Evolutionary conservation across 2,329 filamentous ascomycete species (phyloP), one percentile per base, ranked within the genome.

Genomic region (Fusarium sp.): DNA sequence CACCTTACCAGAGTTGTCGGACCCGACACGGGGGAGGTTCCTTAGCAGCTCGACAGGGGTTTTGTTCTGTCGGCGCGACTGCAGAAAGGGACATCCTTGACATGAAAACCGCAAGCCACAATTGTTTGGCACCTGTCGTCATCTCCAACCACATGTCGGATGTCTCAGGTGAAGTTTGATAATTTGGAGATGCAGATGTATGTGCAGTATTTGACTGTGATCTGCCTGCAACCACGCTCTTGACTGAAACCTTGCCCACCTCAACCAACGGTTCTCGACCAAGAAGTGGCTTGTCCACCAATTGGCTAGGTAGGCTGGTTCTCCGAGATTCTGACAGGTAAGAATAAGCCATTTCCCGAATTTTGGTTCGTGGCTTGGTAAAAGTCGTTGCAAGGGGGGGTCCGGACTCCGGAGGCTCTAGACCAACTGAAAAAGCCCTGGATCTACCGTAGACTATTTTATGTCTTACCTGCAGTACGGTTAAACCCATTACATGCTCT

Each of bases 91-190:
- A 61, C 48, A 52, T 20, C 30, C 44, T 40, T 51, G 41, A 53
- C 51, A 44, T 52, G n/a, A 55, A 37, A 37, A 37, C 41, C 22
- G 51, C 46, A 63, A 57, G 48, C 24, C 46, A 54, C 47, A 42
- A 22, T 46, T 52, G 30, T 49, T 49, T 69, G 61, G 57, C 49
- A 48, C 42, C 51, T 69, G 52, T 57, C 53, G 49, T 70, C 48
- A 52, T 71, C 54, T 62, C 46, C 46, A 61, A 42, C 51, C 56
- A 63, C 62, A 70, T 51, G 44, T 57, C 52, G 40, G 54, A 59
- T 65, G 61, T 74, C 71, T 70, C 68, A 72, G 70, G 68, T 67
- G 70, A 66, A 64, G 60, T 57, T 66, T 65, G 63, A 61, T 60
- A 32, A 44, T 56, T 24, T 54, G 24, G 49, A 40, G 47, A 20